phyloP scores from a whole-genome alignment of 148 eudicot species.

The Limonium bicolor region DNA sequence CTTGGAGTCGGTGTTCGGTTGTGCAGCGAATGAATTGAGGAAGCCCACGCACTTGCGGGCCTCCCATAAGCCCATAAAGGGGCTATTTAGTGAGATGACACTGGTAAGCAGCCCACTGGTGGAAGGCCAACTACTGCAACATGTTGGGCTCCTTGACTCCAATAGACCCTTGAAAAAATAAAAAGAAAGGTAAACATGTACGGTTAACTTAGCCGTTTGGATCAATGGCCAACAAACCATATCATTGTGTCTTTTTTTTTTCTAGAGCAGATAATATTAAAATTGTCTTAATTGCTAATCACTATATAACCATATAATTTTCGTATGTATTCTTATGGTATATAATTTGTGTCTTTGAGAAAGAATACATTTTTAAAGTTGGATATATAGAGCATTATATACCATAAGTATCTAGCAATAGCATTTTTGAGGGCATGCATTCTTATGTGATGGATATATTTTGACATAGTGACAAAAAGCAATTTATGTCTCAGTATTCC shows the following conservation, averaged over 20 bases:
- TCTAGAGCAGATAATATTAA: background rate
- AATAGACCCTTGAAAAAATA: conserved; percentile 14
- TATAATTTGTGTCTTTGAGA: too few species aligned
- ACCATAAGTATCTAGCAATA: too few species aligned
- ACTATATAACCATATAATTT: background rate
- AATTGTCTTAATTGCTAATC: background rate
- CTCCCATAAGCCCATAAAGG: conserved; percentile 10
- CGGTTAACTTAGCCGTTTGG: too few species aligned
- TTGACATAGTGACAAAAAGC: too few species aligned
- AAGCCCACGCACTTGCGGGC: conserved; percentile 13
- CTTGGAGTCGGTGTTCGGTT: conserved; percentile 12
- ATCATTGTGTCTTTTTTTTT: background rate
- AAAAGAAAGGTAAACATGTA: too few species aligned
- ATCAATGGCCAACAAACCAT: background rate
- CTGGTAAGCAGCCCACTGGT: conserved; percentile 30
- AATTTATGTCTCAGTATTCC: too few species aligned
- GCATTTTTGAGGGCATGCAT: too few species aligned
- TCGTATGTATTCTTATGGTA: background rate
- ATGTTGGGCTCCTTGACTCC: conserved; percentile 18
- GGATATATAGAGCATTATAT: too few species aligned
- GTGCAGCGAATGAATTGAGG: background rate
- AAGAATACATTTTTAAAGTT: too few species aligned
- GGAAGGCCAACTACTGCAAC: conserved; percentile 21
- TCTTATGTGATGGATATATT: too few species aligned
- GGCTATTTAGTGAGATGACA: conserved; percentile 16